Percentiles rank a stretch among this genome's conserved stretches.
These are phyloP conservation scores for Elsinoe batatas DNA, from an alignment of 2,329 filamentous ascomycete genomes.

Conservation along the genomic window DNA sequence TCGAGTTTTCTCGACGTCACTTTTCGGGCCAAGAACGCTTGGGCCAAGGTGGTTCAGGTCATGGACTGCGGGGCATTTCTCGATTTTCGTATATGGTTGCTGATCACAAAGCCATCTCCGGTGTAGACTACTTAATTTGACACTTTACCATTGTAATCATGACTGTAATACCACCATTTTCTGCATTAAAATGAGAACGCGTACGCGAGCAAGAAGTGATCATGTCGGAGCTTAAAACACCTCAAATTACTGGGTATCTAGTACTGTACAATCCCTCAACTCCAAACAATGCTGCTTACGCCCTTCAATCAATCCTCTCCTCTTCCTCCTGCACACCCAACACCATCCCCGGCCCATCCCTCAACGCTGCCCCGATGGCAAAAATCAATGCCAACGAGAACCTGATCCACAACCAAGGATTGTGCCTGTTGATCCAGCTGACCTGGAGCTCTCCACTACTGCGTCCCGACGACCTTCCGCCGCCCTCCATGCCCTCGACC, in stretches of 20 bases:
- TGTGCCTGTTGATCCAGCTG: slow-evolving; percentile 19
- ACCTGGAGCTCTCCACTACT: slow-evolving; percentile 1
- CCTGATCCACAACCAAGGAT: slow-evolving; percentile 37
- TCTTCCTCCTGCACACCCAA: slow-evolving; percentile 19
- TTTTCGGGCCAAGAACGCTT: slow-evolving; percentile 1
- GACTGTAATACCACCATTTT: too few relatives aligned
- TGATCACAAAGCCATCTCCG: neutral
- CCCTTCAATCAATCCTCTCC: slow-evolving; percentile 5
- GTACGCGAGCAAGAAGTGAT: too few relatives aligned
- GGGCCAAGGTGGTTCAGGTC: neutral
- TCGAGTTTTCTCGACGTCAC: slow-evolving; percentile 3
- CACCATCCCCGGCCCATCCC: slow-evolving; percentile 35
- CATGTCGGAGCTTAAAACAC: neutral
- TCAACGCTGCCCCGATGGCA: slow-evolving; percentile 40
- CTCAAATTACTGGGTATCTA: slow-evolving; percentile 9
- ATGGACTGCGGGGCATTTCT: neutral
- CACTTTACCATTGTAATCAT: neutral
- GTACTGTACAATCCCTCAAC: neutral
- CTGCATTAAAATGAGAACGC: too few relatives aligned
- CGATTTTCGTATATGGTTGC: neutral
- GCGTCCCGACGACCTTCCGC: neutral
- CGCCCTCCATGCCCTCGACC: slow-evolving; percentile 5
- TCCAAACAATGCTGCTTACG: neutral
- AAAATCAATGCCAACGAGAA: slow-evolving; percentile 40
- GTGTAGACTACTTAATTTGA: neutral